These are phyloP conservation scores for Monilinia aucupariae DNA, from an alignment of 2,329 filamentous ascomycete genomes.

Conservation along the genomic window DNA sequence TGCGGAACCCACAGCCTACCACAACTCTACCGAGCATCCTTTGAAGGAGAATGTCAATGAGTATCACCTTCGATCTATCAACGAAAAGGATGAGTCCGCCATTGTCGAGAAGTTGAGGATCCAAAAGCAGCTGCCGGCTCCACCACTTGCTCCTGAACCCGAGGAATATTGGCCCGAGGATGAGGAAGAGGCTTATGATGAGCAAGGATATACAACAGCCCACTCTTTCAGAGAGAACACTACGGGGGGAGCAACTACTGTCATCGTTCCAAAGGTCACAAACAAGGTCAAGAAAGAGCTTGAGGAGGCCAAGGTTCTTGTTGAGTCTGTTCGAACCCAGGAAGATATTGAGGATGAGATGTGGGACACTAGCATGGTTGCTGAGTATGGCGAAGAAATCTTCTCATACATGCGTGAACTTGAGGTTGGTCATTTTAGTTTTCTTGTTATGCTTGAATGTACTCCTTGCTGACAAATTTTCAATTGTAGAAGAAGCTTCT, in stretches of 20 bases:
- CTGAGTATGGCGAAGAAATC: conserved; percentile 93
- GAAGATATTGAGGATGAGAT: conserved; percentile 84
- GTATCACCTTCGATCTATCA: conserved; percentile 12
- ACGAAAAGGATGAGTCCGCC: conserved; percentile 12
- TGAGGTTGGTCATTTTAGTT: conserved; percentile 56
- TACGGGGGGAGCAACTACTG: conserved; percentile 54
- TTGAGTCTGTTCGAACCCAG: conserved; percentile 39
- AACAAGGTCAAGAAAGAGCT: conserved; percentile 68
- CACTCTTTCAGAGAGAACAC: conserved; percentile 73
- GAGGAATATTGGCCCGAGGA: conserved; percentile 72
- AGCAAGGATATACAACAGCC: conserved; percentile 68
- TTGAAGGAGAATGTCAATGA: conserved; percentile 16
- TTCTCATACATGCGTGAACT: conserved; percentile 86
- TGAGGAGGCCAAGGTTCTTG: conserved; percentile 45
- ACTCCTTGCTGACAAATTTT: conserved; percentile 18
- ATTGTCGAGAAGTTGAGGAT: not conserved
- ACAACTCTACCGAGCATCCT: not conserved
- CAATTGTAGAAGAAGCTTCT: conserved; percentile 63
- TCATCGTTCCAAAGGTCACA: conserved; percentile 69
- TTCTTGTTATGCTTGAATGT: not conserved
- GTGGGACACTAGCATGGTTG: conserved; percentile 96
- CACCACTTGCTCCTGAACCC: conserved; percentile 40
- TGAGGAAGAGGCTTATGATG: conserved; percentile 63
- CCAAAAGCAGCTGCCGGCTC: conserved; percentile 23
- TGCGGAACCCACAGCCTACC: not conserved